These are phyloP conservation scores for Boletus rufocinnamomeus DNA, from an alignment of 768 basidiomycete genomes.

Conservation along the genomic window DNA sequence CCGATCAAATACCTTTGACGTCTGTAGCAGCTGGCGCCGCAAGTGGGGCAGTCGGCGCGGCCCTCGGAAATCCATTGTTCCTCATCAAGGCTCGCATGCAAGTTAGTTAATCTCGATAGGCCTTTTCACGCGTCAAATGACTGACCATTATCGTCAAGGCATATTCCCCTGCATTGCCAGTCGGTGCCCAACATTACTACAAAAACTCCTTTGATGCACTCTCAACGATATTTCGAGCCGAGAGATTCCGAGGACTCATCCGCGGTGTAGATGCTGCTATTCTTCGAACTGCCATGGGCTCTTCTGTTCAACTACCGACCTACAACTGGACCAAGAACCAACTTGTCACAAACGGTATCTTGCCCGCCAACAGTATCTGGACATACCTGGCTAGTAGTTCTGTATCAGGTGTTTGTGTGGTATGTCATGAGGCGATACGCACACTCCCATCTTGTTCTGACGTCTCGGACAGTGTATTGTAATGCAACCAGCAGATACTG, in stretches of 20 bases:
- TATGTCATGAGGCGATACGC: constrained; percentile 42
- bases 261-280: constrained; percentile 95
- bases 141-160: constrained; percentile 51
- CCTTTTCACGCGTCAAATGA: background rate
- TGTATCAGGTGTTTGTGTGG: constrained; percentile 90
- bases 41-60: constrained; percentile 87
- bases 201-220: constrained; percentile 83
- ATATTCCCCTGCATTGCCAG: constrained; percentile 91
- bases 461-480: constrained; percentile 60
- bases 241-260: constrained; percentile 76
- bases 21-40: constrained; percentile 85
- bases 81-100: constrained; percentile 98
- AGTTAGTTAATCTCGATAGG: constrained; percentile 38
- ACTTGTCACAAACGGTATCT: constrained; percentile 64
- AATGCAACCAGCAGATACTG: constrained; percentile 96
- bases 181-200: constrained; percentile 94
- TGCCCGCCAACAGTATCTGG: constrained; percentile 77
- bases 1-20: constrained; percentile 70
- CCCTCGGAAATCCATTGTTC: constrained; percentile 88
- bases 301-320: constrained; percentile 92
- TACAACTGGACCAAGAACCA: constrained; percentile 92
- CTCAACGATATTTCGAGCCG: constrained; percentile 72
- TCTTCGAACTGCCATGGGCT: constrained; percentile 92
- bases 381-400: constrained; percentile 88
- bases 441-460: constrained; percentile 11